Evolutionary conservation across 2,329 filamentous ascomycete species (phyloP).

Genomic region (Ophiostoma sp.): DNA sequence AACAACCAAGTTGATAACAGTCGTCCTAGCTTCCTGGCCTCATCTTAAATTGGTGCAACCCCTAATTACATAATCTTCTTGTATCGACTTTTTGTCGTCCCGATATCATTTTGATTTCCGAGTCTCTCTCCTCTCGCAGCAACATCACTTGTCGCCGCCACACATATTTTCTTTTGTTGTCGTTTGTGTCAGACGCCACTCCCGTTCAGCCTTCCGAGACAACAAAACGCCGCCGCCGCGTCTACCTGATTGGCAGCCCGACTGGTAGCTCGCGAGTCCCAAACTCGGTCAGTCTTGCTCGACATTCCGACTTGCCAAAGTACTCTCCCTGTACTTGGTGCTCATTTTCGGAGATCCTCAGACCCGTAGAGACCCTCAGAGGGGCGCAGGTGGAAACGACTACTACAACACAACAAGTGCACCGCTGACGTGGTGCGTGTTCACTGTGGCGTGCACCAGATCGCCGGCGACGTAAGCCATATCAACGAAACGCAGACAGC

Average conservation of each 20-base stretch:
- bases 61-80: background rate
- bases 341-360: background rate
- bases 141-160: background rate
- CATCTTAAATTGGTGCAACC: conserved; percentile 1
- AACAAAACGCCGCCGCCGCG: background rate
- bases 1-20: conserved; percentile 1
- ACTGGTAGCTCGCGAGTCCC: background rate
- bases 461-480: background rate
- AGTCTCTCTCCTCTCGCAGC: background rate
- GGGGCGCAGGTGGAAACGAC: background rate
- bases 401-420: background rate
- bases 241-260: background rate
- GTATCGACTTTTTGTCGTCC: background rate
- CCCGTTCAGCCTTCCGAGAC: background rate
- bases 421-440: background rate
- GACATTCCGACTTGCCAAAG: background rate
- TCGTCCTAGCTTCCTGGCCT: background rate
- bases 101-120: background rate
- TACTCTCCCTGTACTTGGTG: background rate
- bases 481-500: background rate
- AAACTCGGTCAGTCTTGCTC: background rate
- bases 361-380: background rate
- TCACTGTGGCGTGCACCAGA: background rate
- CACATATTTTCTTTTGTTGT: background rate
- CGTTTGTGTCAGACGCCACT: background rate